Base-by-base conservation (phyloP, 352 stramenopile species). In the Phytophthora tubulina region DNA sequence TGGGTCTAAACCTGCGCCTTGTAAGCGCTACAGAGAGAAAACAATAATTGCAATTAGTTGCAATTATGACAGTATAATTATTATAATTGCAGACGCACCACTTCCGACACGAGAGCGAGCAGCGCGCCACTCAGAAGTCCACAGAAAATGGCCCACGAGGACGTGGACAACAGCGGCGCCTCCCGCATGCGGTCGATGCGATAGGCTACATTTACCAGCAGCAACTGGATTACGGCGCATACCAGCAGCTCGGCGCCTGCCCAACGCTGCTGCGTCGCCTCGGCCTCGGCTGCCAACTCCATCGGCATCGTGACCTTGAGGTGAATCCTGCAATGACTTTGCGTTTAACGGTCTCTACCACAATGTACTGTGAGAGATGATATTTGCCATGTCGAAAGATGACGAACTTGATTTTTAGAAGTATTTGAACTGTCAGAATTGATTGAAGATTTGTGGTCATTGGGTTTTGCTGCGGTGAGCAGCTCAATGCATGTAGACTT, bases 191-290 rank as follows among this genome's bases (percentile, higher is more conserved):
- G 80, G 49, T 89, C 85, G 62, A 92, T 88, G 53, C 79, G 80
- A 58, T 88, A 92, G 27, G 82, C 80, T 14, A 92, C 79, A 51
- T 85, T 81, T 27, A 92, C 83, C 15, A 92, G 74, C 27, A 89
- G 51, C 11, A 92, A 68, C 63, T 92, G 83, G 21, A 92, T 78
- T 27, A 87, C 54, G n/a, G 84, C 85, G 36, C 81, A 90, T 10
- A 85, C 76, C 21, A 92, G 79, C 56, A 92, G 75, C 70, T 92
- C 81, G 4, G 76, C 74, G 36, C 83, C 79, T 0, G 80, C 85
- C 85, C 85, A 91, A 48, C 73, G 77, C 72, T 83, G 66, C 31
- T 79, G 71, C 53, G 73, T 67, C 49, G 66, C 57, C 35, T 77
- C 64, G 4, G 49, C 51, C 36, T 84, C 54, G 5, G 72, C 72